phyloP scores from a whole-genome alignment of 257 asterid genomes.

The Thymus mandschuricus region DNA sequence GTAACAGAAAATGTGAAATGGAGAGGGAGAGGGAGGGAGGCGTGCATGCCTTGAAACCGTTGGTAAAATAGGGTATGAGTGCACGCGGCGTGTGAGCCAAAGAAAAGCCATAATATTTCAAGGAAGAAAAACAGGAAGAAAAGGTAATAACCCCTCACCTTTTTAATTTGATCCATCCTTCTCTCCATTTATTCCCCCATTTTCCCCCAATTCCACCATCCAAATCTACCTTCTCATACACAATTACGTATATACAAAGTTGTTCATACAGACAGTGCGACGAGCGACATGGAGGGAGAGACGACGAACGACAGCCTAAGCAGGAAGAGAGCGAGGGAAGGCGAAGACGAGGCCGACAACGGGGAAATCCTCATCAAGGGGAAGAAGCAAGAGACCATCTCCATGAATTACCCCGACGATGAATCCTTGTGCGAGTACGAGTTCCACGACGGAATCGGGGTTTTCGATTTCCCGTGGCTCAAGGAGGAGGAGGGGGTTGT shows the following conservation, averaged over 20 bases:
- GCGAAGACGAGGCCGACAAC: constrained; percentile 1
- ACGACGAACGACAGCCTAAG: not conserved
- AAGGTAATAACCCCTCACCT: constrained; percentile 1
- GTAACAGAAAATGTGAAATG: not conserved
- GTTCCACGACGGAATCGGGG: constrained; percentile 41
- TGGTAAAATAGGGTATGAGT: constrained; percentile 5
- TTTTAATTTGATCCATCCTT: constrained; percentile 23
- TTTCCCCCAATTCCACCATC: not conserved
- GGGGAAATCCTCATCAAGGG: constrained; percentile 20
- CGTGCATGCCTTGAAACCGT: constrained; percentile 29
- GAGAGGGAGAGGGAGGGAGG: not conserved
- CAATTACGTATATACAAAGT: too few species aligned
- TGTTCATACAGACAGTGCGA: too few species aligned
- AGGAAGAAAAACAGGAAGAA: constrained; percentile 29
- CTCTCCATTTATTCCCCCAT: not conserved
- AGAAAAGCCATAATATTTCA: constrained; percentile 7
- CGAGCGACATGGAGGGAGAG: too few species aligned
- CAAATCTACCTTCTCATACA: not conserved
- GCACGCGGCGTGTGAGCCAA: constrained; percentile 35
- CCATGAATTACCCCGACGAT: not conserved
- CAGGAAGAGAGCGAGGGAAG: constrained; percentile 44
- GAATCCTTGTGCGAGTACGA: constrained; percentile 9
- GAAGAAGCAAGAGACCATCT: constrained; percentile 30
- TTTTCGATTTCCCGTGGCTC: constrained; percentile 65
- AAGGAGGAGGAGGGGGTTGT: constrained; percentile 46